Evolutionary conservation across 495 filamentous ascomycete species (phyloP).

Genomic region (Penicillium paxilli): DNA sequence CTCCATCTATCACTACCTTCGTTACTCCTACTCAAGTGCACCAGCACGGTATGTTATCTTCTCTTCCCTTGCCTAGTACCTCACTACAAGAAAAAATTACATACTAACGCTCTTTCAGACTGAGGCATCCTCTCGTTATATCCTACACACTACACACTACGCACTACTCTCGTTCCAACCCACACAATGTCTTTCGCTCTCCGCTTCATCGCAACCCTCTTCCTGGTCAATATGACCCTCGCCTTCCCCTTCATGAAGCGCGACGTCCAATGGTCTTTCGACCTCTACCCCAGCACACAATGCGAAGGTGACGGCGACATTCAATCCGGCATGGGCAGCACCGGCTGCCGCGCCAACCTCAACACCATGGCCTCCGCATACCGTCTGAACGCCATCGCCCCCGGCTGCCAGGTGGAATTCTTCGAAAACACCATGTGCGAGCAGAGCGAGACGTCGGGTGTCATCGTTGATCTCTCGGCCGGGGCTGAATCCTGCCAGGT

Average conservation of each 20-base stretch:
- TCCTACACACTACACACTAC: background rate
- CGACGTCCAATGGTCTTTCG: slow-evolving; percentile 26
- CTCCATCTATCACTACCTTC: background rate
- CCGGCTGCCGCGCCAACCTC: slow-evolving; percentile 27
- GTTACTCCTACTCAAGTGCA: background rate
- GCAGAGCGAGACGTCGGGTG: slow-evolving; percentile 12
- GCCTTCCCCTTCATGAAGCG: slow-evolving; percentile 22
- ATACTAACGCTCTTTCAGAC: background rate
- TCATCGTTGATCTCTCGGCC: slow-evolving; percentile 12
- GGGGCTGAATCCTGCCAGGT: slow-evolving; percentile 12
- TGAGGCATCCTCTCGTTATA: background rate
- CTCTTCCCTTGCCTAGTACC: too few species aligned
- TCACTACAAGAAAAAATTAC: background rate
- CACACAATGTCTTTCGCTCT: background rate
- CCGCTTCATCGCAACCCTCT: slow-evolving; percentile 4
- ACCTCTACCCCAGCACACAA: slow-evolving; percentile 16
- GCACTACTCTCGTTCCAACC: background rate
- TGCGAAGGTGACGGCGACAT: slow-evolving; percentile 19
- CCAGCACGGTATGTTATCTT: background rate
- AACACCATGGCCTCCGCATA: slow-evolving; percentile 25
- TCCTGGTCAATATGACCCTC: slow-evolving; percentile 3
- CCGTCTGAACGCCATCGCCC: slow-evolving; percentile 14
- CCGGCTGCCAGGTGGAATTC: slow-evolving; percentile 25
- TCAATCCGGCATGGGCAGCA: slow-evolving; percentile 25
- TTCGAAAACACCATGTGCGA: slow-evolving; percentile 35